Conservation (phyloP, 371 early-diverging fungal genomes). For the Rhizopus microsporus region DNA sequence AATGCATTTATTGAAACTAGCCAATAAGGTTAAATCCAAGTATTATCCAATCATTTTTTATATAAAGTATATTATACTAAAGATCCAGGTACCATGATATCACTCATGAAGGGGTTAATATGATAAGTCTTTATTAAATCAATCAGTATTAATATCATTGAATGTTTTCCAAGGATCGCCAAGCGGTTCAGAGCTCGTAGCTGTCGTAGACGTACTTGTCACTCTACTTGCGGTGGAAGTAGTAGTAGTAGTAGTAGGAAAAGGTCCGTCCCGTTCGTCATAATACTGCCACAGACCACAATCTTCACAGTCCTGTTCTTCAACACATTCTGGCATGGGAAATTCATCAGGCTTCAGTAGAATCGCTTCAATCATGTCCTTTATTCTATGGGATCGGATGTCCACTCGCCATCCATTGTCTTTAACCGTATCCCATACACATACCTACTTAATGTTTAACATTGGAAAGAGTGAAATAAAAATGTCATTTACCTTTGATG, state of each 20-base stretch:
- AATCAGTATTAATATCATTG: too few species aligned
- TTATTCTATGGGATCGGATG: slow-evolving; percentile 77
- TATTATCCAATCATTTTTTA: too few species aligned
- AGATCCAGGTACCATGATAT: too few species aligned
- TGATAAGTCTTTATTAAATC: too few species aligned
- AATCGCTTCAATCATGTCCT: slow-evolving; percentile 78
- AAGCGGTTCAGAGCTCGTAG: neutral
- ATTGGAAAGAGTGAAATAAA: too few species aligned
- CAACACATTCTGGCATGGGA: slow-evolving; percentile 49
- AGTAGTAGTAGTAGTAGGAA: neutral
- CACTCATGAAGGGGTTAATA: too few species aligned
- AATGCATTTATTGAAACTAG: too few species aligned
- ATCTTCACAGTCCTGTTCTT: slow-evolving; percentile 71
- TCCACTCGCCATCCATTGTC: slow-evolving; percentile 73
- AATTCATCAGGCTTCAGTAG: slow-evolving; percentile 57
- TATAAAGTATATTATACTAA: too few species aligned
- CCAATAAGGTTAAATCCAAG: too few species aligned
- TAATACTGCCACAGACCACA: slow-evolving; percentile 75
- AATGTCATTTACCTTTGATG: slow-evolving; percentile 23
- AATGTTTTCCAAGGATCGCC: too few species aligned
- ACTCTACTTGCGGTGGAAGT: neutral
- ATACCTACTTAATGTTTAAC: slow-evolving; percentile 28
- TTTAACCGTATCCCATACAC: slow-evolving; percentile 72
- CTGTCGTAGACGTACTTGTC: neutral
- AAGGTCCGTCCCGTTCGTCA: slow-evolving; percentile 33